Evolutionary conservation across 192 early-diverging fungal species (phyloP).

Genomic region (Obelidium mucronatum): DNA sequence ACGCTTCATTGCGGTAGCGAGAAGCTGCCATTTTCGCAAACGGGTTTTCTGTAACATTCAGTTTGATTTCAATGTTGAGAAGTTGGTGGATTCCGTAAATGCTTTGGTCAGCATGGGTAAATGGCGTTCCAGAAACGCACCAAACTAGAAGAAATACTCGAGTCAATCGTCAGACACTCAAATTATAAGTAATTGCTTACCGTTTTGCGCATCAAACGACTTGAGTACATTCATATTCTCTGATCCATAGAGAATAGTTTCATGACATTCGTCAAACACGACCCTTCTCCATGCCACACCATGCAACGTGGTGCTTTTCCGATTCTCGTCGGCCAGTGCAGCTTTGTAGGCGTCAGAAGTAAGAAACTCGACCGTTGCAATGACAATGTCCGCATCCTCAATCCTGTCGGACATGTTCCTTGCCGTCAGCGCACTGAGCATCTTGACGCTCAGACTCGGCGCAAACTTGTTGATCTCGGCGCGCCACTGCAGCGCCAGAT

Average conservation of each 20-base stretch:
- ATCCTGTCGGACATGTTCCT: background rate
- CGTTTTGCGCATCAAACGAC: slow-evolving; percentile 1
- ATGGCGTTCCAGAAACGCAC: slow-evolving; percentile 32
- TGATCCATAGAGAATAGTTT: slow-evolving; percentile 26
- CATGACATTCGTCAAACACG: slow-evolving; percentile 35
- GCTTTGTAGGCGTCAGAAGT: slow-evolving; percentile 10
- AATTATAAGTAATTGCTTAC: background rate
- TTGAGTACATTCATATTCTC: slow-evolving; percentile 25
- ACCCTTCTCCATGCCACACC: slow-evolving; percentile 8
- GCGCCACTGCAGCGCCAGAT: slow-evolving; percentile 16
- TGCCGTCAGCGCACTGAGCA: background rate
- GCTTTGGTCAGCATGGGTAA: slow-evolving; percentile 19
- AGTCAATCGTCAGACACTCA: too few species aligned
- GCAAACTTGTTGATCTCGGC: slow-evolving; percentile 23
- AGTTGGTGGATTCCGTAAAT: slow-evolving; percentile 33
- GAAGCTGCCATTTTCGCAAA: background rate
- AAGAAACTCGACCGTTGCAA: slow-evolving; percentile 20
- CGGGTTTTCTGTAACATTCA: slow-evolving; percentile 30
- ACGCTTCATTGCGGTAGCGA: slow-evolving; percentile 26
- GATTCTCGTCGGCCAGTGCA: background rate
- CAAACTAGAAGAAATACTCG: background rate
- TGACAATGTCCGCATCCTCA: slow-evolving; percentile 1
- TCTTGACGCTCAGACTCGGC: background rate
- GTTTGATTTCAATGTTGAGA: slow-evolving; percentile 25
- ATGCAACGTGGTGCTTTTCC: slow-evolving; percentile 4